phyloP scores from a whole-genome alignment of 1,284 basidiomycete genomes.

The Malassezia dermatis region DNA sequence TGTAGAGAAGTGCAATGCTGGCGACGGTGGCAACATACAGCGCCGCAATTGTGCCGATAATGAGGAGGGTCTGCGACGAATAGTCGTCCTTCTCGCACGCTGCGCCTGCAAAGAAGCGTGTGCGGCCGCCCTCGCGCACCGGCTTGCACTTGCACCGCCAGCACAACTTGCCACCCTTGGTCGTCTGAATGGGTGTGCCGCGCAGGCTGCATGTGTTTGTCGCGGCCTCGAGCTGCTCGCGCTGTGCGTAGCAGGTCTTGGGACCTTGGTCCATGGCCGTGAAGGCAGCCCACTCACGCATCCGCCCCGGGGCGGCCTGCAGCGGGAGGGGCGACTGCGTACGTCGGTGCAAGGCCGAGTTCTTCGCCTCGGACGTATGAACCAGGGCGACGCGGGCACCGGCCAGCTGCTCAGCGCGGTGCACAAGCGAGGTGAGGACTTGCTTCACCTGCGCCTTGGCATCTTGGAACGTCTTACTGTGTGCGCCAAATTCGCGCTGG shows the following conservation, averaged over 20 bases:
- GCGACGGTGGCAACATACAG: slow-evolving; percentile 23
- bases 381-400: slow-evolving; percentile 4
- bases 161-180: slow-evolving; percentile 30
- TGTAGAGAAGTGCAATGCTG: slow-evolving; percentile 27
- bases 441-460: slow-evolving; percentile 8
- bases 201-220: slow-evolving; percentile 32
- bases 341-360: neutral
- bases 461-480: neutral
- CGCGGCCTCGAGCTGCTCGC: slow-evolving; percentile 23
- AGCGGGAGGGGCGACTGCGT: neutral
- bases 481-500: slow-evolving; percentile 2
- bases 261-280: neutral
- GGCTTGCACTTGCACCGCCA: slow-evolving; percentile 33
- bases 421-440: neutral
- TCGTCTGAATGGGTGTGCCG: slow-evolving; percentile 27
- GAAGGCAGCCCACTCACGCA: neutral
- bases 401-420: slow-evolving; percentile 1
- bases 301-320: neutral
- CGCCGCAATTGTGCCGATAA: slow-evolving; percentile 24
- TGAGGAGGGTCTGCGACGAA: slow-evolving; percentile 28
- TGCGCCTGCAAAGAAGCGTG: slow-evolving; percentile 30
- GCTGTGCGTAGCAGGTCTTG: neutral
- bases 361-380: neutral
- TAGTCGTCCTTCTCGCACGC: slow-evolving; percentile 44
- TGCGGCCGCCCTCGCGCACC: slow-evolving; percentile 19